Conservation (phyloP, 139 green algal species). For the Chlorella sp. region DNA sequence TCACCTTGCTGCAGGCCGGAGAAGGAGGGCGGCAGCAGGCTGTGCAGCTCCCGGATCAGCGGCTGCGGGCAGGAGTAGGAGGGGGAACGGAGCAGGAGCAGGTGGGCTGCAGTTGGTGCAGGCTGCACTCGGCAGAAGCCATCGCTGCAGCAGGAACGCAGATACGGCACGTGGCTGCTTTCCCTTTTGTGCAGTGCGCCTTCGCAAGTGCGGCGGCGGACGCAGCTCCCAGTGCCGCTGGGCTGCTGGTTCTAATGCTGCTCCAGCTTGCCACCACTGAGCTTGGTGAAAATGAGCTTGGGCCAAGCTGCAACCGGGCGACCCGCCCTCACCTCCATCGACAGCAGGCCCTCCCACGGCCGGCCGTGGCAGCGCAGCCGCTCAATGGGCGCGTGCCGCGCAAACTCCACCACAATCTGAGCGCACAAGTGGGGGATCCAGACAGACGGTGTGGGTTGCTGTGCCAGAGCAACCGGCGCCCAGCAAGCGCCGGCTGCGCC, state of each 20-base stretch:
- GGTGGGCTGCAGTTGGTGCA: too few species aligned
- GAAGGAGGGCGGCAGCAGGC: conserved; percentile 84
- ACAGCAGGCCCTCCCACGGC: conserved; percentile 83
- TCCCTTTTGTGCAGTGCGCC: too few species aligned
- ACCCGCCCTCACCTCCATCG: conserved; percentile 58
- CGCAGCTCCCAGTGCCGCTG: too few species aligned
- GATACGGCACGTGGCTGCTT: too few species aligned
- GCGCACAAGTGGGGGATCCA: background rate
- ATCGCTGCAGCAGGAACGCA: too few species aligned
- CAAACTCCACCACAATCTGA: conserved; percentile 73
- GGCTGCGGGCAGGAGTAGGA: background rate
- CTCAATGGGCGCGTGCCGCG: conserved; percentile 67
- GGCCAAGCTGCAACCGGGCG: too few species aligned
- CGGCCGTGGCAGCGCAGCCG: conserved; percentile 57
- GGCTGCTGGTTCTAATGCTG: too few species aligned
- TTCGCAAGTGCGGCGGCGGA: too few species aligned
- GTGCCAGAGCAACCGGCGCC: background rate
- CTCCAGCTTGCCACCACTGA: too few species aligned
- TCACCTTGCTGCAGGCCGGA: conserved; percentile 69
- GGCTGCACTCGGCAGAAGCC: too few species aligned
- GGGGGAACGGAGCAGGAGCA: too few species aligned
- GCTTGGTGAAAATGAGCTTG: too few species aligned
- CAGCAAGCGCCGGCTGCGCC: background rate
- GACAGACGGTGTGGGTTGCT: background rate
- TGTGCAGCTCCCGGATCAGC: conserved; percentile 69